Evolutionary conservation across 495 filamentous ascomycete genomes (phyloP).

Genomic region (Penicillium tannophilum): DNA sequence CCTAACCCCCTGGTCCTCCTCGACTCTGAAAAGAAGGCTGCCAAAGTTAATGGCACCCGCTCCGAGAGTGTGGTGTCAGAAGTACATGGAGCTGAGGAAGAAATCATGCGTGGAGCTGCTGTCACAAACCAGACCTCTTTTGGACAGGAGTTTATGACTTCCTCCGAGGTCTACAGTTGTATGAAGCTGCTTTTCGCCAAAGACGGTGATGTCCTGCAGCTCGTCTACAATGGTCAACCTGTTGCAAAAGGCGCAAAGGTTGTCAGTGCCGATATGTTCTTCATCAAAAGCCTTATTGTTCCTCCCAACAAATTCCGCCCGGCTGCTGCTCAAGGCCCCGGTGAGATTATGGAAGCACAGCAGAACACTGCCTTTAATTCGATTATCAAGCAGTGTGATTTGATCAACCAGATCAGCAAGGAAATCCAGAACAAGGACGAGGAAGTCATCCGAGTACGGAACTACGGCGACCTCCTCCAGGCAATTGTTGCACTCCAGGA

Average conservation of each 20-base stretch:
- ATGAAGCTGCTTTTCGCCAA: slow-evolving; percentile 81
- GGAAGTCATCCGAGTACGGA: slow-evolving; percentile 47
- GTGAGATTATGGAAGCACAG: slow-evolving; percentile 77
- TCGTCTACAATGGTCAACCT: slow-evolving; percentile 80
- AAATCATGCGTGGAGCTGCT: slow-evolving; percentile 57
- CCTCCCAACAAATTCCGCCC: slow-evolving; percentile 94
- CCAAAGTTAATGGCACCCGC: slow-evolving; percentile 35
- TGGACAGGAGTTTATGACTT: slow-evolving; percentile 68
- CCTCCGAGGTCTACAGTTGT: slow-evolving; percentile 73
- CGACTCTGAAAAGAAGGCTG: slow-evolving; percentile 40
- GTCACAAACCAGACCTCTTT: slow-evolving; percentile 36
- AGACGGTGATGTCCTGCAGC: slow-evolving; percentile 75
- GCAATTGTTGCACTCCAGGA: slow-evolving; percentile 85
- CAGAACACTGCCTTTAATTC: slow-evolving; percentile 83
- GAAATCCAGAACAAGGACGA: slow-evolving; percentile 57
- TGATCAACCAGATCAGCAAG: slow-evolving; percentile 72
- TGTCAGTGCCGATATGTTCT: slow-evolving; percentile 86
- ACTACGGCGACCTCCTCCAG: slow-evolving; percentile 64
- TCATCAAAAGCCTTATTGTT: slow-evolving; percentile 79
- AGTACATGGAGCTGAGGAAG: slow-evolving; percentile 65
- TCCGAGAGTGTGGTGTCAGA: slow-evolving; percentile 35
- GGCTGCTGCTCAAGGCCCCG: slow-evolving; percentile 75
- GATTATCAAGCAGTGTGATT: slow-evolving; percentile 70
- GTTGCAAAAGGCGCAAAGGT: slow-evolving; percentile 47
- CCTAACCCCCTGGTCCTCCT: slow-evolving; percentile 61